Percentiles rank a stretch among this genome's conserved stretches.
Conservation (phyloP, 108 stramenopile species). For the Asterionellopsis glacialis region DNA sequence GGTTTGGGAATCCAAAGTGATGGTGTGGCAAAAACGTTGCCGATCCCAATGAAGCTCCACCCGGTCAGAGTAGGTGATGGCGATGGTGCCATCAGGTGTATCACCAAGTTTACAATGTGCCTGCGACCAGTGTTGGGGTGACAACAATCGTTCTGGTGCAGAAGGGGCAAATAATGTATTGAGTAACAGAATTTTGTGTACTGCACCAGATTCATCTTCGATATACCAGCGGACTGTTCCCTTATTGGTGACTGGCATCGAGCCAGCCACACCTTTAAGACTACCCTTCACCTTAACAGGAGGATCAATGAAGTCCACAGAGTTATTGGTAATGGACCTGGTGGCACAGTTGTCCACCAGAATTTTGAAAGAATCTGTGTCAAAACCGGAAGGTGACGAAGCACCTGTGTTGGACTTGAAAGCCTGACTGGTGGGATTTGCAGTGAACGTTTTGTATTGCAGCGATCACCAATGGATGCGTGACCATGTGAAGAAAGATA, state of each 20-base stretch:
- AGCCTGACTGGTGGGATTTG: not conserved
- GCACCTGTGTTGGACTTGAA: not conserved
- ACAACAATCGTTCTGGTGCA: no score
- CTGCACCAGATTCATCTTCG: slow-evolving; percentile 5
- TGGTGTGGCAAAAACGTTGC: no score
- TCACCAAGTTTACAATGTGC: not conserved
- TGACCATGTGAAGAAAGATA: not conserved
- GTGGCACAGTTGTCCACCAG: no score
- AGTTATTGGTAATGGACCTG: not conserved
- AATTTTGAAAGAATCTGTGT: no score
- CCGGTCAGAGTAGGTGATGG: no score
- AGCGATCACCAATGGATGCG: not conserved
- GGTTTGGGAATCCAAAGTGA: no score
- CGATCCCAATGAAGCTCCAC: no score
- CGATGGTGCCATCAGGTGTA: not conserved
- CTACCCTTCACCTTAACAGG: no score
- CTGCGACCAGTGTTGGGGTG: slow-evolving; percentile 7
- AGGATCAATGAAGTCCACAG: not conserved
- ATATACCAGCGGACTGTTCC: slow-evolving; percentile 6
- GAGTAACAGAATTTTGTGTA: slow-evolving; percentile 1
- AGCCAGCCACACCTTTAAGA: no score
- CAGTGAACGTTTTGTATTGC: not conserved
- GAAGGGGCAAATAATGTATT: no score
- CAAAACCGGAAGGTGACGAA: not conserved
- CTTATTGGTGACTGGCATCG: not conserved